Evolutionary conservation across 1,284 basidiomycete genomes (phyloP).

Genomic region (Agroathelia rolfsii): DNA sequence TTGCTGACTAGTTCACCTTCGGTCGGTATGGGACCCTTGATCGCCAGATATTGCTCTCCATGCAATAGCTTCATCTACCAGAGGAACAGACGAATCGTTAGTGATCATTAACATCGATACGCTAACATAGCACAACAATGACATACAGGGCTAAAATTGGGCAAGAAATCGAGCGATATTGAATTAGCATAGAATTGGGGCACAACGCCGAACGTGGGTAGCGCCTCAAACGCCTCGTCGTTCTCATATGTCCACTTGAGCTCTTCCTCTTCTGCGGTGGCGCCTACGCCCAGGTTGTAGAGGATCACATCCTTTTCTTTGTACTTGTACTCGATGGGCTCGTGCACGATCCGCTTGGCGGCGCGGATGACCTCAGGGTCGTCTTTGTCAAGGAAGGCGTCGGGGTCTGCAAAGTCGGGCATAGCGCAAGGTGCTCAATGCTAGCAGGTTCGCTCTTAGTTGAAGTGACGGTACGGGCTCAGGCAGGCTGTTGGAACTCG

Average conservation of each 20-base stretch:
- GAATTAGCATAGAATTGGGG: conserved; percentile 79
- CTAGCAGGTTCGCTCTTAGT: no score
- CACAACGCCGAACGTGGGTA: conserved; percentile 94
- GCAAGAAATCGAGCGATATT: conserved; percentile 75
- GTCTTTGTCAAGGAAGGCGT: conserved; percentile 67
- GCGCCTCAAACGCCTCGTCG: conserved; percentile 74
- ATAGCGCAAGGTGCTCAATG: no score
- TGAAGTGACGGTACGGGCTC: no score
- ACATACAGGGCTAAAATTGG: conserved; percentile 86
- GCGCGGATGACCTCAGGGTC: conserved; percentile 79
- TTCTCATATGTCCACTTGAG: conserved; percentile 90
- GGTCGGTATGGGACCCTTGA: conserved; percentile 84
- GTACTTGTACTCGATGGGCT: conserved; percentile 62
- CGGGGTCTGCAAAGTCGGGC: conserved; percentile 28
- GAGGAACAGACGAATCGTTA: conserved; percentile 5
- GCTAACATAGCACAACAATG: conserved; percentile 1
- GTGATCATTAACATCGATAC: conserved; percentile 11
- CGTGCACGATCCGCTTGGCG: conserved; percentile 61
- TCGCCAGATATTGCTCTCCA: conserved; percentile 92
- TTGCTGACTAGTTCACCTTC: conserved; percentile 77
- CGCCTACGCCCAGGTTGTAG: conserved; percentile 96
- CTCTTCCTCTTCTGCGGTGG: conserved; percentile 86
- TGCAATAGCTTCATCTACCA: conserved; percentile 94
- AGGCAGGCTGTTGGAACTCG: no score
- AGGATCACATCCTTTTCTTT: conserved; percentile 88